phyloP scores from a whole-genome alignment of 1,139 yeast genomes.

The Torulaspora pretoriensis region DNA sequence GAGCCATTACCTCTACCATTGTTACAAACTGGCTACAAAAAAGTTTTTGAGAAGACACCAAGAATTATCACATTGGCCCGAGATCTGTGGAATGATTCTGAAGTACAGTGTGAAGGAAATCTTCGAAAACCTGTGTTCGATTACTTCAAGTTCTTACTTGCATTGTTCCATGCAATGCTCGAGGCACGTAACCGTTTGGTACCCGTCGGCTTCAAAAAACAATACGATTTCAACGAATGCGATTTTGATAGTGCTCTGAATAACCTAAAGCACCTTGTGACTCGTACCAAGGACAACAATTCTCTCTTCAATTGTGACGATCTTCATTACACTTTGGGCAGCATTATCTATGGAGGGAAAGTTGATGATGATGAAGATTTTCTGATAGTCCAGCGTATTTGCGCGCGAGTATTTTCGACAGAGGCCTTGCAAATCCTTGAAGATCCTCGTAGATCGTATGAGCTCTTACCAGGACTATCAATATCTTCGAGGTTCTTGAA shows the following conservation, averaged over 20 bases:
- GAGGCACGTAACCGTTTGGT: constrained; percentile 55
- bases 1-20: constrained; percentile 50
- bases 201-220: constrained; percentile 59
- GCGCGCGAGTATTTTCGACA: constrained; percentile 12
- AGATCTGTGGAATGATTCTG: constrained; percentile 38
- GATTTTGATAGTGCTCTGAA: constrained; percentile 54
- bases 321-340: constrained; percentile 48
- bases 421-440: background rate
- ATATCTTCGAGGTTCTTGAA: constrained; percentile 3
- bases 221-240: constrained; percentile 69
- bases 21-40: constrained; percentile 34
- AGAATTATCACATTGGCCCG: constrained; percentile 52
- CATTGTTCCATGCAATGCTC: constrained; percentile 68
- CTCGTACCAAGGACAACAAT: constrained; percentile 5
- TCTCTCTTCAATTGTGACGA: constrained; percentile 54
- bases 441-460: background rate
- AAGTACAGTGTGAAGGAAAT: background rate
- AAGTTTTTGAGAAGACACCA: constrained; percentile 49
- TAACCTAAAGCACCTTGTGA: constrained; percentile 17
- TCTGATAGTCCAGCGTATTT: constrained; percentile 10
- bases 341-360: constrained; percentile 72
- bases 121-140: constrained; percentile 38
- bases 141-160: constrained; percentile 48
- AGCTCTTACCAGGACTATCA: constrained; percentile 13
- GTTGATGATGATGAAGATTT: constrained; percentile 49